A percentile compares a stretch with the other conserved stretches of the same genome.
Conservation (phyloP, 306 rosid genomes). For the Vachellia collinsii region DNA sequence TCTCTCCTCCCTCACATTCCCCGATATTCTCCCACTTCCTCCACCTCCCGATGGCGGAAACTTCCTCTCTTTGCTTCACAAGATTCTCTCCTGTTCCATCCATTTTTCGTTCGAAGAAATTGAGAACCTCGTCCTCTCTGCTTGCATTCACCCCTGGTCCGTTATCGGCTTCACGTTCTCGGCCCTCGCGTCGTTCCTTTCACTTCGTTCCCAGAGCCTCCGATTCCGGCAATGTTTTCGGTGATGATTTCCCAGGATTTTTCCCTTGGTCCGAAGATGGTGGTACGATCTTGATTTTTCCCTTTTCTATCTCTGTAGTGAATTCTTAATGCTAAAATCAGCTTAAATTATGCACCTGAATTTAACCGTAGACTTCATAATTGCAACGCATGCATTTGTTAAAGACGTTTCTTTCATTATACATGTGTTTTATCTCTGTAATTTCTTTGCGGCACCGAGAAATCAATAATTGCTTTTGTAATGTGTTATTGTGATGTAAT, state of each 20-base stretch:
- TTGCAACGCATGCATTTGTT: background rate
- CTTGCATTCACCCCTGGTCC: slow-evolving; percentile 32
- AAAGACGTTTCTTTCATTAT: background rate
- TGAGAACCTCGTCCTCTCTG: slow-evolving; percentile 33
- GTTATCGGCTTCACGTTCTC: slow-evolving; percentile 39
- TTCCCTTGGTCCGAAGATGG: slow-evolving; percentile 75
- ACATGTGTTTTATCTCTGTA: background rate
- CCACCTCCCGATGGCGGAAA: slow-evolving; percentile 62
- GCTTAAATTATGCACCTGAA: background rate
- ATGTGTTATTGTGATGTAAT: background rate
- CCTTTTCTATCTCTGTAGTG: no score
- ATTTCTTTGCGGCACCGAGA: background rate
- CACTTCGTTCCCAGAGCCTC: slow-evolving; percentile 56
- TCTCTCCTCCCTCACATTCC: background rate
- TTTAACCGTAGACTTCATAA: background rate
- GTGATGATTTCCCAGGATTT: slow-evolving; percentile 57
- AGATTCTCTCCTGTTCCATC: slow-evolving; percentile 42
- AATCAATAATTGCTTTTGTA: background rate
- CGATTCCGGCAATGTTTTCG: slow-evolving; percentile 46
- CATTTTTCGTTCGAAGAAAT: slow-evolving; percentile 38
- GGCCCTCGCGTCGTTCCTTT: slow-evolving; percentile 53
- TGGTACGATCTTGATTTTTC: slow-evolving; percentile 44
- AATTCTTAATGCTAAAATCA: background rate
- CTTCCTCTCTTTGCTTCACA: slow-evolving; percentile 58
- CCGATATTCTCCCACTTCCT: slow-evolving; percentile 4